Evolutionary conservation across 2,329 filamentous ascomycete genomes (phyloP), one percentile per base, ranked within the genome.

Genomic region (Verruconis gallopava): DNA sequence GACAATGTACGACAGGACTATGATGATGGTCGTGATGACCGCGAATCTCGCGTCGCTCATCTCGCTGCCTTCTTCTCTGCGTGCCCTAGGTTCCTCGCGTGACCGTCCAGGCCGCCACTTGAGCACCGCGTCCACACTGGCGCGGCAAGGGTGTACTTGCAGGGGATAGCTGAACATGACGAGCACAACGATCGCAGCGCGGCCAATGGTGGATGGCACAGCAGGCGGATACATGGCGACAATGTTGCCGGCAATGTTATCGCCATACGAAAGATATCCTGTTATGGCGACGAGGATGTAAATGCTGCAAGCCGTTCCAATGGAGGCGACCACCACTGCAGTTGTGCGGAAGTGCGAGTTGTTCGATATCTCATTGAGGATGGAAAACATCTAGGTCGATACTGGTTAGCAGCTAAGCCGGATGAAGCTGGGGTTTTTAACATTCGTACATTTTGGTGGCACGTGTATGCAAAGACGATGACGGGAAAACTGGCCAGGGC

Each of bases 391-490:
- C 84, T 91, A 51, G 1, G 30, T 49, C 48, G 48, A 38, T n/a
- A n/a, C 18, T 35, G 51, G 47, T 30, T 15, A 37, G 19, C n/a
- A n/a, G n/a, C n/a, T n/a, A n/a, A n/a, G n/a, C n/a, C 4, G 40
- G 40, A 40, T 13, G n/a, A 22, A 17, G 38, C 13, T 12, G 28
- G 28, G 22, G 6, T 4, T n/a, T n/a, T n/a, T n/a, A 21, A 9
- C 32, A 15, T 5, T 56, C 75, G 50, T 65, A 91, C 85, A 58
- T 98, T 98, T 56, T 98, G 91, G 61, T 98, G 91, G 59, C 91
- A 98, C 1, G 91, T 98, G 59, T 96, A 98, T n/a, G 89, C 91
- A 68, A 98, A 98, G 2, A 98, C 85, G 44, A 96, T 88, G 41
- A 98, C 86, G 0, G 91, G 91, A 49, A 98, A 76, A 48, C 83